Conservation (phyloP, 140 eudicot species). For the Flaveria floridana region DNA sequence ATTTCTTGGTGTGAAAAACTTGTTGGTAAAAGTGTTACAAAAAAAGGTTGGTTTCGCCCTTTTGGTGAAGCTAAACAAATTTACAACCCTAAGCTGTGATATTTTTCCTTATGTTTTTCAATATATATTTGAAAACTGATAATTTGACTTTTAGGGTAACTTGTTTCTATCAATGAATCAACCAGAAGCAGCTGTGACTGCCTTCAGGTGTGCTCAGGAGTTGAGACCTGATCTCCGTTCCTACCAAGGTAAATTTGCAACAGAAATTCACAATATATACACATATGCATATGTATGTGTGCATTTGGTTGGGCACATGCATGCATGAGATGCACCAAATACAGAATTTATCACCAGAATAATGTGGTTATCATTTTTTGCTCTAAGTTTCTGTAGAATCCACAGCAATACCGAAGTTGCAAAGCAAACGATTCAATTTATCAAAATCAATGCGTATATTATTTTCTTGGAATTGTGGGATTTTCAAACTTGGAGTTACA, state of each 20-base stretch:
- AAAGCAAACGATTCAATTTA: not conserved
- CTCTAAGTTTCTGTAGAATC: not conserved
- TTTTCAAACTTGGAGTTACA: slow-evolving; percentile 7
- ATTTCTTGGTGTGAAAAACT: not conserved
- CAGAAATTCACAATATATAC: not conserved
- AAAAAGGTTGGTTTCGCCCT: slow-evolving; percentile 4
- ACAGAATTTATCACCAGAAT: not conserved
- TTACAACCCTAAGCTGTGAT: slow-evolving; percentile 5
- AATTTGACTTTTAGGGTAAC: slow-evolving; percentile 62
- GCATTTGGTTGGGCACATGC: too few species aligned
- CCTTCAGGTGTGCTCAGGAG: slow-evolving; percentile 82
- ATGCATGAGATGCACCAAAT: not conserved
- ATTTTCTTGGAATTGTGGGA: not conserved
- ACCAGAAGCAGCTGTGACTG: slow-evolving; percentile 80
- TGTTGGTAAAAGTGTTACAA: not conserved
- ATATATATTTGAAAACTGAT: slow-evolving; percentile 17
- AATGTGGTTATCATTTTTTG: not conserved
- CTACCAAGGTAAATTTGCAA: slow-evolving; percentile 70
- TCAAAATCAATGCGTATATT: not conserved
- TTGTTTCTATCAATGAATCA: slow-evolving; percentile 83
- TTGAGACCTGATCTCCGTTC: slow-evolving; percentile 95
- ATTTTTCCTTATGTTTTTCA: slow-evolving; percentile 1
- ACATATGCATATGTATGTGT: not conserved
- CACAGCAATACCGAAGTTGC: not conserved
- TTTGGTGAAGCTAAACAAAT: slow-evolving; percentile 12